Conservation (phyloP, 306 rosid genomes). For the Erythrophleum fordii region DNA sequence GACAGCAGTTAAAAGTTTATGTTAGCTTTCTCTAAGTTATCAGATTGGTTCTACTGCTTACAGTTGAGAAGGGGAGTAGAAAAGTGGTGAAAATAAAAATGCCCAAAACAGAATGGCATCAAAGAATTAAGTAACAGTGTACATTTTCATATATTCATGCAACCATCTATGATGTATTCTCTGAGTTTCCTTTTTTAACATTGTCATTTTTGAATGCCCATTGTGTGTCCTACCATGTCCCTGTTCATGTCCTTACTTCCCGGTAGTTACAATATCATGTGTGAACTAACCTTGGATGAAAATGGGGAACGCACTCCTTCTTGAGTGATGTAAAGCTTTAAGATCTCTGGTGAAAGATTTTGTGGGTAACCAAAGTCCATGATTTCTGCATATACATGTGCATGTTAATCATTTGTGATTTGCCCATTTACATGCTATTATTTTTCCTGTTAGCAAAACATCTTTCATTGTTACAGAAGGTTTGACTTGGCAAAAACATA, state of each 20-base stretch:
- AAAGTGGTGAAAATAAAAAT: background rate
- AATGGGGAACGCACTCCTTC: constrained; percentile 99
- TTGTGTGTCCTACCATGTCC: constrained; percentile 16
- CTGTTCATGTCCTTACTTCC: constrained; percentile 19
- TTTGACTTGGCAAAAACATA: constrained; percentile 23
- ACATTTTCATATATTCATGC: constrained; percentile 18
- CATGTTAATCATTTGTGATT: constrained; percentile 28
- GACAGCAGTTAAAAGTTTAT: constrained; percentile 14
- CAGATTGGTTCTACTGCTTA: background rate
- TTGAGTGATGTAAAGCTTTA: constrained; percentile 93
- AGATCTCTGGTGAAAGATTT: constrained; percentile 96
- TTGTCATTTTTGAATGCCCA: background rate
- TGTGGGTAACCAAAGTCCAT: constrained; percentile 99
- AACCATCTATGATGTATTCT: background rate
- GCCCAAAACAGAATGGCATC: constrained; percentile 5
- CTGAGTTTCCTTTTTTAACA: background rate
- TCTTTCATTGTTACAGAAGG: constrained; percentile 18
- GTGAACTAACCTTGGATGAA: constrained; percentile 85
- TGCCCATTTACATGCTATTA: constrained; percentile 28
- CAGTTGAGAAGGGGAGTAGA: background rate
- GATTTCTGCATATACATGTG: constrained; percentile 69
- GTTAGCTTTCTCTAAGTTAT: background rate
- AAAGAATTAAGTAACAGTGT: background rate
- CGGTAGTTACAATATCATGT: constrained; percentile 8
- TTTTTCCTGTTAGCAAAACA: constrained; percentile 14